These are phyloP conservation scores for Pyrrhoderma lamaoense DNA, from an alignment of 1,284 basidiomycete genomes.

Conservation along the genomic window DNA sequence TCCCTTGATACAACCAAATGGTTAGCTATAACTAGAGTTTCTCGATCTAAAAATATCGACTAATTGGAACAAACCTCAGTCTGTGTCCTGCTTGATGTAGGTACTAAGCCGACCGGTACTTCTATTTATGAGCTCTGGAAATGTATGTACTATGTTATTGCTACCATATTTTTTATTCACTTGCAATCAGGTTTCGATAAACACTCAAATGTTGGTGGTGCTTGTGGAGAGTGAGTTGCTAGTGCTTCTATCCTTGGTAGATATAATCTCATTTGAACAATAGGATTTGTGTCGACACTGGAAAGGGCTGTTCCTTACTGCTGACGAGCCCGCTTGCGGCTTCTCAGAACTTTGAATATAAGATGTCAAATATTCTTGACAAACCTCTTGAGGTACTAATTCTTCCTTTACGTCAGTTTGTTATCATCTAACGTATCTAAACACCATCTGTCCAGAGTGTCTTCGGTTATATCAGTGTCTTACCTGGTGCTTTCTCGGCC, in stretches of 20 bases:
- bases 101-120: conserved; percentile 89
- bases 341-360: conserved; percentile 90
- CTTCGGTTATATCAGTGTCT: conserved; percentile 87
- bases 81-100: conserved; percentile 84
- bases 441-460: conserved; percentile 47
- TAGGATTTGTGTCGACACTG: conserved; percentile 81
- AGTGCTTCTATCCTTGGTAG: conserved; percentile 1
- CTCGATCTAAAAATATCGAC: not conserved
- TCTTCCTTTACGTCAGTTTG: not conserved
- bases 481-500: conserved; percentile 88
- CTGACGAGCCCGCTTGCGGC: conserved; percentile 84
- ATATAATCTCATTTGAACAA: not conserved
- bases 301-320: conserved; percentile 71
- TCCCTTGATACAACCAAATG: conserved; percentile 77
- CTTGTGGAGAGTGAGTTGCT: conserved; percentile 78
- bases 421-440: not conserved
- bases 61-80: conserved; percentile 35
- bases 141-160: conserved; percentile 37
- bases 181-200: conserved; percentile 69
- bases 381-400: conserved; percentile 75
- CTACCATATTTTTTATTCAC: not conserved
- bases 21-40: conserved; percentile 30
- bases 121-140: conserved; percentile 97
- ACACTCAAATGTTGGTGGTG: conserved; percentile 86
- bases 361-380: conserved; percentile 90